Base-by-base conservation (phyloP, 306 rosid genomes). In the Quercus mongolica region DNA sequence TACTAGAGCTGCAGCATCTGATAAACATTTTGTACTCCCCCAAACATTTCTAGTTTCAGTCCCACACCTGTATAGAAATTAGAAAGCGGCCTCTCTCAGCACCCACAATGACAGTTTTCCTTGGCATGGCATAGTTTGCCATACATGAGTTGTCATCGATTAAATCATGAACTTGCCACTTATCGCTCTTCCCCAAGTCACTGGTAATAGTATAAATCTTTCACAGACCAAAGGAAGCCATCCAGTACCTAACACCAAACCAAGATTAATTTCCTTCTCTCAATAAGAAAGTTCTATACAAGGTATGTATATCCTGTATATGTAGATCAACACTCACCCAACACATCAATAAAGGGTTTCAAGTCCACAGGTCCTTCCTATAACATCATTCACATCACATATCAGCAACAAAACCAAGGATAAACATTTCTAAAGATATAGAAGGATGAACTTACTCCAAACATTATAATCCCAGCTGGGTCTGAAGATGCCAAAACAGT, bases 101-200 rank as follows among this genome's bases (percentile, higher is more conserved):
- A 63, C 97, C 97, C 71, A 90, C 93, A 69, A 94, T 86, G 78
- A 88, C 74, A 5, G 96, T 88, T 79, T 90, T 93, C 83, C 30
- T 71, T 5, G 94, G 92, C 92, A 94, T 86, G 76, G 92, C 44
- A 38, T 38, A 38, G 44, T 38, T 38, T 6, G 10, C 44, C 7
- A 38, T 38, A 38, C 10, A 6, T 44, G 68, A 85, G 19, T 65
- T 25, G 18, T 33, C 18, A 84, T 26, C 64, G 30, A 76, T 17
- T 4, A 17, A 51, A 70, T 65, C 56, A 74, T 2, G 5, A 10
- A 58, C 74, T 74, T 67, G 69, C 55, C 21, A 57, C 28, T 23
- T 38, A 46, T 38, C 19, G 6, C 13, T 63, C 19, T 13, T 7
- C 9, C 71, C 31, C 49, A 63, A 13, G 69, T 28, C 71, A 65